Conservation (phyloP, 768 basidiomycete genomes). For the Lactarius pseudohatsudake region DNA sequence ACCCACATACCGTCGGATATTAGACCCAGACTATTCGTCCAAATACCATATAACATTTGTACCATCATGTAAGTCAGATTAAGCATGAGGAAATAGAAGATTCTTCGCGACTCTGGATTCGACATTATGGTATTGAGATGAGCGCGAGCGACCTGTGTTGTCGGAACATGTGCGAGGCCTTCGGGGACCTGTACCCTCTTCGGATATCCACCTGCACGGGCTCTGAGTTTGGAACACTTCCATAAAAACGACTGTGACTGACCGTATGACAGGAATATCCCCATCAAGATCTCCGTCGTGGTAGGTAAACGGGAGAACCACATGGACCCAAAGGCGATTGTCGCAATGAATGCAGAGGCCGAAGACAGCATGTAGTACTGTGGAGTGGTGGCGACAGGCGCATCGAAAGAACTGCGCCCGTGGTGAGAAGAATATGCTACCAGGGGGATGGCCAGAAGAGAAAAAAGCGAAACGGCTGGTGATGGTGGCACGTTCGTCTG, state of each 20-base stretch:
- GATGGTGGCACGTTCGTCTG: constrained; percentile 39
- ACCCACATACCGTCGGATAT: constrained; percentile 82
- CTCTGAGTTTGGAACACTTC: not conserved
- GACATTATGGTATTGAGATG: constrained; percentile 90
- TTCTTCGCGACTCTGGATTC: constrained; percentile 90
- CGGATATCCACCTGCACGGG: constrained; percentile 23
- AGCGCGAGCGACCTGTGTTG: constrained; percentile 43
- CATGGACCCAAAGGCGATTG: constrained; percentile 55
- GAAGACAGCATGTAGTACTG: constrained; percentile 63
- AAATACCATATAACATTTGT: constrained; percentile 95
- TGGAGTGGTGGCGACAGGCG: constrained; percentile 49
- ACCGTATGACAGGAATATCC: constrained; percentile 65
- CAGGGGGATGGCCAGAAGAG: constrained; percentile 59
- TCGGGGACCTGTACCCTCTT: constrained; percentile 24
- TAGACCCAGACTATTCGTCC: constrained; percentile 95
- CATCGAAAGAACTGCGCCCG: constrained; percentile 49
- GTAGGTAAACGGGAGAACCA: constrained; percentile 61
- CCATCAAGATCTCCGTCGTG: constrained; percentile 61
- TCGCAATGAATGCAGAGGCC: constrained; percentile 47
- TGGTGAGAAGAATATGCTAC: constrained; percentile 64
- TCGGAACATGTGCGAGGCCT: constrained; percentile 32
- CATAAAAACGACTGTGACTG: constrained; percentile 26
- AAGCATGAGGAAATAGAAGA: constrained; percentile 94
- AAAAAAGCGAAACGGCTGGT: constrained; percentile 54
- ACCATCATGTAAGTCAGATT: constrained; percentile 96